Percentiles rank a stretch among this genome's conserved stretches.
These are phyloP conservation scores for Peterozyma xylosa DNA, from an alignment of 805 yeast genomes.

Conservation along the genomic window DNA sequence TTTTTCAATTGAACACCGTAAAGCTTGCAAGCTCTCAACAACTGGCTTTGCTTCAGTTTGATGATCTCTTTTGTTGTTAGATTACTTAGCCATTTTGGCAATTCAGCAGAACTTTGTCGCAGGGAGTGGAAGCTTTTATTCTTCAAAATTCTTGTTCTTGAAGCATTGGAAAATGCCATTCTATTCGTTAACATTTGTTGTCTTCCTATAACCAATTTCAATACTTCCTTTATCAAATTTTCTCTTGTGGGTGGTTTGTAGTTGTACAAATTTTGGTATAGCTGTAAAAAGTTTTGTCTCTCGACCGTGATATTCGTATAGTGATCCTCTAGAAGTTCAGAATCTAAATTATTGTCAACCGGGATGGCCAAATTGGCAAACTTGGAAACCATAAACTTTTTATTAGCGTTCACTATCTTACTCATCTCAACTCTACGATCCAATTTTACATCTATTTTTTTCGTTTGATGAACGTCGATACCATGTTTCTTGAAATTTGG, in stretches of 20 bases:
- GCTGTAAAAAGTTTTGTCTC: background rate
- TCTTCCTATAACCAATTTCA: background rate
- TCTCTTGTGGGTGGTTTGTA: background rate
- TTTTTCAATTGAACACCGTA: slow-evolving; percentile 4
- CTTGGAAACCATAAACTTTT: no score
- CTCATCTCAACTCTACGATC: no score
- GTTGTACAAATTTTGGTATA: slow-evolving; percentile 1
- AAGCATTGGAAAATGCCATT: background rate
- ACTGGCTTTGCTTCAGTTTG: slow-evolving; percentile 4
- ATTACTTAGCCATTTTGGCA: background rate
- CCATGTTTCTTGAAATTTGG: no score
- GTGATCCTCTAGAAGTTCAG: background rate
- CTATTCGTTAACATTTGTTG: no score
- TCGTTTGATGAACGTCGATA: no score
- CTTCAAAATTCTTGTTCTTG: background rate
- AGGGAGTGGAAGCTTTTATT: slow-evolving; percentile 1
- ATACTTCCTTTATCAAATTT: slow-evolving; percentile 1
- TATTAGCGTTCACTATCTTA: no score
- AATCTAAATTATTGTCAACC: background rate
- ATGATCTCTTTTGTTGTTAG: background rate
- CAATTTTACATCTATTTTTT: no score
- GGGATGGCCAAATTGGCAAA: no score
- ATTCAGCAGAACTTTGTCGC: background rate
- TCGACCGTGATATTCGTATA: background rate
- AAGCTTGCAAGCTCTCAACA: slow-evolving; percentile 2